Evolutionary conservation across 192 early-diverging fungal genomes (phyloP).

Genomic region (Coemansia sp.): DNA sequence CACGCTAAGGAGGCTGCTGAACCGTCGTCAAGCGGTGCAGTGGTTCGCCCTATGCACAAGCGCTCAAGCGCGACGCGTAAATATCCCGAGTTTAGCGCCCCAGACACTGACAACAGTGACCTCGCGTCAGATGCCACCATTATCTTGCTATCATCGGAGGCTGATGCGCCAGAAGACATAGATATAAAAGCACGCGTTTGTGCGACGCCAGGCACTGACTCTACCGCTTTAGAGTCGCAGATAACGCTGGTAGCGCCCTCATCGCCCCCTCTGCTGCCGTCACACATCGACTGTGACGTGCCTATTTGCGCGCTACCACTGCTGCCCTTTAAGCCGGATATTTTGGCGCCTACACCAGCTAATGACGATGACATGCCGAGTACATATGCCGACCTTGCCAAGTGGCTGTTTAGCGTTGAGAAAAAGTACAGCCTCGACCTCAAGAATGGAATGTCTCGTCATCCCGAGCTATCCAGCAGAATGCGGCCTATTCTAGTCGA

Average conservation of each 20-base stretch:
- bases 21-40: background rate
- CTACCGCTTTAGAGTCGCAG: conserved; percentile 40
- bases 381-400: conserved; percentile 26
- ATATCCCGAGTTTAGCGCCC: conserved; percentile 1
- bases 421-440: conserved; percentile 25
- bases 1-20: conserved; percentile 6
- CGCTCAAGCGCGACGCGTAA: conserved; percentile 3
- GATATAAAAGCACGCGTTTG: background rate
- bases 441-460: conserved; percentile 33
- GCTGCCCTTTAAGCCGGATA: conserved; percentile 10
- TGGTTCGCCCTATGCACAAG: conserved; percentile 1
- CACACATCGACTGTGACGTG: conserved; percentile 16
- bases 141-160: conserved; percentile 37
- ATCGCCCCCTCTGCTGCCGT: conserved; percentile 19
- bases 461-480: conserved; percentile 47
- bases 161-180: conserved; percentile 5
- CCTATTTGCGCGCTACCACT: conserved; percentile 12
- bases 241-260: conserved; percentile 45
- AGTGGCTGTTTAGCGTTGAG: conserved; percentile 34
- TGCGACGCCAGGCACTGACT: background rate
- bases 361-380: conserved; percentile 12
- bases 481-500: conserved; percentile 61
- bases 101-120: conserved; percentile 18
- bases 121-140: conserved; percentile 48
- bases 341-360: background rate